These are phyloP conservation scores for Bipolaris zeicola DNA, from an alignment of 2,329 filamentous ascomycete species.

Conservation along the genomic window DNA sequence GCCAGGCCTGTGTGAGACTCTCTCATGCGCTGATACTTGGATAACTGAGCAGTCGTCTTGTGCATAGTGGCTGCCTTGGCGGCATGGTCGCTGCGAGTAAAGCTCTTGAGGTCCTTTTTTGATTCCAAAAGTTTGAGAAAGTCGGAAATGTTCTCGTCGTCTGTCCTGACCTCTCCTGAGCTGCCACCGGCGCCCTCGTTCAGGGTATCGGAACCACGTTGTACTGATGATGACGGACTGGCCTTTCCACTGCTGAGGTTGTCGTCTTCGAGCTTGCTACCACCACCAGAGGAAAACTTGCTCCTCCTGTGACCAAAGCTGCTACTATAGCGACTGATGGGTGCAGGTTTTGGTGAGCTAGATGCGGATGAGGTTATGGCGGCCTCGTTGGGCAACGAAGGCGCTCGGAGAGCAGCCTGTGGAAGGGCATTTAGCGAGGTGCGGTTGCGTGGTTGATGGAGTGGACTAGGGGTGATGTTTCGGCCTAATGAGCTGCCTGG, in stretches of 20 bases:
- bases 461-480: slow-evolving; percentile 29
- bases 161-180: slow-evolving; percentile 71
- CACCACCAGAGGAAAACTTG: slow-evolving; percentile 75
- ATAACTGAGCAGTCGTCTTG: slow-evolving; percentile 77
- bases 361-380: slow-evolving; percentile 69
- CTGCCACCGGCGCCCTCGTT: slow-evolving; percentile 70
- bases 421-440: slow-evolving; percentile 77
- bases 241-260: slow-evolving; percentile 81
- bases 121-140: slow-evolving; percentile 89
- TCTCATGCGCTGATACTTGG: slow-evolving; percentile 84
- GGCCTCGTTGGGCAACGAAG: slow-evolving; percentile 65
- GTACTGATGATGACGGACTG: slow-evolving; percentile 70
- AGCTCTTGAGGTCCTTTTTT: slow-evolving; percentile 82
- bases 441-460: slow-evolving; percentile 66
- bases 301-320: slow-evolving; percentile 88
- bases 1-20: slow-evolving; percentile 88
- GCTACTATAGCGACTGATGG: slow-evolving; percentile 86
- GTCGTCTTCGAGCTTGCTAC: slow-evolving; percentile 73
- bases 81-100: slow-evolving; percentile 67
- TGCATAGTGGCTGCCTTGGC: slow-evolving; percentile 71
- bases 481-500: slow-evolving; percentile 32
- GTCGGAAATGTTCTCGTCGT: slow-evolving; percentile 91
- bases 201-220: slow-evolving; percentile 79
- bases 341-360: slow-evolving; percentile 77
- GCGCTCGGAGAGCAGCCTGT: slow-evolving; percentile 72